phyloP scores from a whole-genome alignment of 179 eudicot species.

The Beta macrorhiza region DNA sequence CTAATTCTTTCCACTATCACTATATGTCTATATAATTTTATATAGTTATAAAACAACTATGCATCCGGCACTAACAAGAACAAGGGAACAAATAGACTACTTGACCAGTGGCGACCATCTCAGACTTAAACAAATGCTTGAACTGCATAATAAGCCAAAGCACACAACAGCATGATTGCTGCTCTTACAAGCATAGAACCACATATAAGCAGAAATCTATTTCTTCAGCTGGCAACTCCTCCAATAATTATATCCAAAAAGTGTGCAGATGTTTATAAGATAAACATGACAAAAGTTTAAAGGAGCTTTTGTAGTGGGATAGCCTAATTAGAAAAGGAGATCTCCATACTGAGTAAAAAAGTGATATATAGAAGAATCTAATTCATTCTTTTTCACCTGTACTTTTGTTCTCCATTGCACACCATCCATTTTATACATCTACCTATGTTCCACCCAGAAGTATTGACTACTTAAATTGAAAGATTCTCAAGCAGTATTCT shows the following conservation, averaged over 20 bases:
- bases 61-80: conserved; percentile 20
- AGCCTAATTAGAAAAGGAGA: conserved; percentile 28
- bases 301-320: conserved; percentile 32
- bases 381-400: conserved; percentile 27
- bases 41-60: neutral
- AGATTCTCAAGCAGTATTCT: neutral
- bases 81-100: conserved; percentile 19
- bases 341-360: conserved; percentile 29
- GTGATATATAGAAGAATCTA: conserved; percentile 29
- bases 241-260: conserved; percentile 4
- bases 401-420: conserved; percentile 31
- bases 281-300: conserved; percentile 23
- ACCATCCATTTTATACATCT: conserved; percentile 30
- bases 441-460: conserved; percentile 22
- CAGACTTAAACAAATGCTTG: conserved; percentile 4
- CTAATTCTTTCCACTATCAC: conserved; percentile 15
- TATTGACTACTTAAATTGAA: conserved; percentile 4
- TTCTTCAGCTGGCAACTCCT: neutral
- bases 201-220: conserved; percentile 5
- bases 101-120: conserved; percentile 18
- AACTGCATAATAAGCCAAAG: conserved; percentile 4
- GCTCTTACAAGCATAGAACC: conserved; percentile 8
- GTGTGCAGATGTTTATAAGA: conserved; percentile 18
- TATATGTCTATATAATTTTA: neutral
- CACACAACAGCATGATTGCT: conserved; percentile 15